These are phyloP conservation scores for Nemania abortiva DNA, from an alignment of 2,329 filamentous ascomycete genomes.

Conservation along the genomic window DNA sequence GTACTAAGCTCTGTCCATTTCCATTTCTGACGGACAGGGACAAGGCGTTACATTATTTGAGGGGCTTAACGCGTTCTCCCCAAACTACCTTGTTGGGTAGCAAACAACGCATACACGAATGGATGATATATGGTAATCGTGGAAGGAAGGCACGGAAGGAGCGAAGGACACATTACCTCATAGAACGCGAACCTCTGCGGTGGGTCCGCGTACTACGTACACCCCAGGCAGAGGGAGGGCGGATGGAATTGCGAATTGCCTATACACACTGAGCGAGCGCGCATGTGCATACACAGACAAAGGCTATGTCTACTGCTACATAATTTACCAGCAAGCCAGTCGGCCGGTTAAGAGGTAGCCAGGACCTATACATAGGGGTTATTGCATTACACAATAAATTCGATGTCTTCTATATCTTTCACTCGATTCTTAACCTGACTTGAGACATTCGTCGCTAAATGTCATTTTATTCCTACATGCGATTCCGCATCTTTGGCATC, in stretches of 20 bases:
- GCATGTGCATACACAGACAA: conserved; percentile 1
- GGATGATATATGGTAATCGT: conserved; percentile 3
- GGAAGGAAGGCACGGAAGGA: conserved; percentile 7
- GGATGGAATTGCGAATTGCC: conserved; percentile 11
- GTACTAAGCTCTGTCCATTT: conserved; percentile 4
- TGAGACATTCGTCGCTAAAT: neutral
- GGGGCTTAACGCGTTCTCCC: neutral
- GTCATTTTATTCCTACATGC: neutral
- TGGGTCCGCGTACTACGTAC: neutral
- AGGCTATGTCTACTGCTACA: neutral
- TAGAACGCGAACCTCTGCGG: neutral
- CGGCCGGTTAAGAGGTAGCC: neutral
- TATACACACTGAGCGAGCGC: neutral
- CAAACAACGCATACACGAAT: conserved; percentile 6
- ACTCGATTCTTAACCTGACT: neutral
- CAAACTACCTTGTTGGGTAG: neutral
- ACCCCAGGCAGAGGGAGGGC: neutral
- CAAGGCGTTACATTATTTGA: conserved; percentile 11
- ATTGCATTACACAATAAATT: conserved; percentile 5
- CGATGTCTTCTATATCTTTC: conserved; percentile 3
- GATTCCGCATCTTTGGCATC: neutral
- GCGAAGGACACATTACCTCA: neutral
- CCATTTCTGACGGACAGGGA: neutral
- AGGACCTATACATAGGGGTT: neutral
- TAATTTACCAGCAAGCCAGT: neutral